These are phyloP conservation scores for maize (Zea mays) DNA, from an alignment of 176 grass and related monocot species.

Conservation along the genomic window Zm-B73-REFERENCE-NAM-5.0 NC_050098.1:93627501-93628000, in stretches of 20 bases:
- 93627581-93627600: constrained; percentile 31
- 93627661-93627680: constrained; percentile 7
- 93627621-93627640: constrained; percentile 29
- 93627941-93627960: constrained; percentile 97
- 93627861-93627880: constrained; percentile 62
- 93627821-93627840: constrained; percentile 51
- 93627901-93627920: constrained; percentile 93
- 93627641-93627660: constrained; percentile 21
- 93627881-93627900: constrained; percentile 58
- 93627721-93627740: constrained; percentile 2
- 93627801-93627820: constrained; percentile 33
- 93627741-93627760: constrained; percentile 8
- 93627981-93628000: constrained; percentile 73
- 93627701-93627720: not conserved
- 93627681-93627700: not conserved
- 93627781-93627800: constrained; percentile 71
- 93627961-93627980: constrained; percentile 49
- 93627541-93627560: constrained; percentile 7
- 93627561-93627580: constrained; percentile 29
- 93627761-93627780: constrained; percentile 28
- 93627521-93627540: constrained; percentile 11
- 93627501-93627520: constrained; percentile 1
- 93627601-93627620: constrained; percentile 25
- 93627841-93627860: constrained; percentile 93
- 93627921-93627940: constrained; percentile 82